Base-by-base conservation (phyloP, 129 eudicot genomes). In the Smallanthus sonchifolius region DNA sequence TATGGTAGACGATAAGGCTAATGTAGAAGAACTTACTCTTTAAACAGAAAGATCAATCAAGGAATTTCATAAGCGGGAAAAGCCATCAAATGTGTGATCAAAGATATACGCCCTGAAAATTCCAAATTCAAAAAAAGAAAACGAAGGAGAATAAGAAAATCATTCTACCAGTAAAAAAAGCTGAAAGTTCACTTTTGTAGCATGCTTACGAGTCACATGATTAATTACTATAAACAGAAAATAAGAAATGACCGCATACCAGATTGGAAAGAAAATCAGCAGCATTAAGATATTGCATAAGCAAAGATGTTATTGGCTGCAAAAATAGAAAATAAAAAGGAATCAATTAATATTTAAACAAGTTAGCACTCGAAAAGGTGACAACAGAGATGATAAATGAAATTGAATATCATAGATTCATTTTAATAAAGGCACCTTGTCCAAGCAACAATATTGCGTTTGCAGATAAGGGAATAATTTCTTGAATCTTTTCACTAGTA, bases 221-320 rank as follows among this genome's bases (percentile, higher is more conserved):
- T 39, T 63, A 15, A 77, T 48, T 20, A 73, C 28, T 6, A 65
- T 16, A 65, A 42, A 43, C 42, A 7, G 56, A 49, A 39, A 68
- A 37, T 35, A 69, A 28, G 38, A 82, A 70, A 19, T 37, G 39
- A 43, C 54, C 83, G 35, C 1, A 64, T 72, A 86, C 90, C 83
- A 80, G 67, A 49, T 70, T 68, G 76, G 57, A 72, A 79, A 79
- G 61, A 62, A 69, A 67, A 75, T 51, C 77, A 51, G 77, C 76
- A 77, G 71, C 40, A 65, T 78, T 80, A 90, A 35, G 95, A 92
- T 70, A 87, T 84, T 79, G 92, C 85, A 81, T 92, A 89, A 16
- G 98, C 92, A 79, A 76, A 87, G 65, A 92, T 78, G 81, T 76
- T 87, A 75, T 85, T 81, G 70, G 85, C 98, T 89, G 94, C 84